Evolutionary conservation across 1,284 basidiomycete species (phyloP).

Genomic region (Kwoniella shivajii): DNA sequence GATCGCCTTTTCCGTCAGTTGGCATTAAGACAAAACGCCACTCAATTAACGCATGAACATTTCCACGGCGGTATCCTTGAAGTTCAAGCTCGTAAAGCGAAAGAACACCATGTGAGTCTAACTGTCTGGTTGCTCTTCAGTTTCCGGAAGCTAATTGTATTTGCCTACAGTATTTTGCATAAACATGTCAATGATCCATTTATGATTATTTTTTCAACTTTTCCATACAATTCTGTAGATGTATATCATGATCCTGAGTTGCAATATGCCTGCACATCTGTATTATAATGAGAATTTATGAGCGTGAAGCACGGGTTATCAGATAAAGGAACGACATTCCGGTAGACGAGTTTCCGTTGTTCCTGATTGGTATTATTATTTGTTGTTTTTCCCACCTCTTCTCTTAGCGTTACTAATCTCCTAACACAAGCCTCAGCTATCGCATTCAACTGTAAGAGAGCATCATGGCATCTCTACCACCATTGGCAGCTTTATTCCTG

Average conservation of each 20-base stretch:
- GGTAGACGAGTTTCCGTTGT: no score
- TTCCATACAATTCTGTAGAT: constrained; percentile 22
- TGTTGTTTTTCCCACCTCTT: no score
- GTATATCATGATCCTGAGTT: constrained; percentile 10
- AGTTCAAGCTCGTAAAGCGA: constrained; percentile 97
- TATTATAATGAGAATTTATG: no score
- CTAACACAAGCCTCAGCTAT: no score
- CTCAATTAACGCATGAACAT: constrained; percentile 87
- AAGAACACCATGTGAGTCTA: constrained; percentile 61
- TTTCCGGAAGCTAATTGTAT: constrained; percentile 16
- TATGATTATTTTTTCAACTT: constrained; percentile 5
- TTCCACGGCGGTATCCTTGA: constrained; percentile 88
- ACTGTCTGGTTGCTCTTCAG: constrained; percentile 22
- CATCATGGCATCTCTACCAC: constrained; percentile 27
- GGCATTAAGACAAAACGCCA: constrained; percentile 81
- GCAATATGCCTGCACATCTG: not conserved
- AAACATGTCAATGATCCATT: constrained; percentile 12
- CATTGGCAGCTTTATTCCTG: constrained; percentile 45
- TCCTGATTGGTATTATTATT: no score
- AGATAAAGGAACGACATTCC: no score
- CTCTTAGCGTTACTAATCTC: no score
- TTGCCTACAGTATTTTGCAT: constrained; percentile 29
- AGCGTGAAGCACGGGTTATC: no score
- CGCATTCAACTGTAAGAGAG: constrained; percentile 9
- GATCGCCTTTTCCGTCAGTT: constrained; percentile 27